Percentiles rank a stretch among this genome's conserved stretches.
Conservation (phyloP, 768 basidiomycete genomes). For the Phlebiopsis flavidoalba region DNA sequence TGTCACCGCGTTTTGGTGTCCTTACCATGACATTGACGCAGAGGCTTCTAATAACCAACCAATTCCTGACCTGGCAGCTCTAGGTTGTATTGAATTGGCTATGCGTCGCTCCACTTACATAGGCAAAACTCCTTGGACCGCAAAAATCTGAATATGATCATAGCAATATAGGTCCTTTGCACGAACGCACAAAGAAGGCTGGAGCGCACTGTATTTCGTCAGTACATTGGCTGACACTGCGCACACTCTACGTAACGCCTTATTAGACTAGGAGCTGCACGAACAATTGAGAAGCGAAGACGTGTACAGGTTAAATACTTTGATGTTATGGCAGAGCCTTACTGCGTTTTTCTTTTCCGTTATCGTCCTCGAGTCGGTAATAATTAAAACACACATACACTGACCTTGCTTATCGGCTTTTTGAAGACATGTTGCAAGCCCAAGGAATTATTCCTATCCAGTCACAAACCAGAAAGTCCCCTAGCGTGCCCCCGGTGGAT, state of each 20-base stretch:
- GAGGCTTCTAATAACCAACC: not conserved
- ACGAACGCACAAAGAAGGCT: slow-evolving; percentile 13
- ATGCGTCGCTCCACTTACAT: not conserved
- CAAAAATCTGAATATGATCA: not conserved
- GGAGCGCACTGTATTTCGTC: slow-evolving; percentile 14
- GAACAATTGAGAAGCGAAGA: not conserved
- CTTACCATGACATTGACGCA: not conserved
- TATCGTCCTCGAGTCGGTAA: slow-evolving; percentile 9
- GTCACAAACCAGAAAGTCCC: not conserved
- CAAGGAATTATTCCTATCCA: slow-evolving; percentile 3
- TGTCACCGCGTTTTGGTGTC: not conserved
- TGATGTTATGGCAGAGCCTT: slow-evolving; percentile 1
- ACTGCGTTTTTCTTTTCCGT: slow-evolving; percentile 5
- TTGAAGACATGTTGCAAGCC: slow-evolving; percentile 11
- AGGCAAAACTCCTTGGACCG: not conserved
- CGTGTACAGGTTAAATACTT: not conserved
- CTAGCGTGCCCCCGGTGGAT: not conserved
- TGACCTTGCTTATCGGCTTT: not conserved
- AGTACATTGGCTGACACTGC: not conserved
- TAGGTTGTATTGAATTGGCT: not conserved
- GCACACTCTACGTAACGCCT: too few species aligned
- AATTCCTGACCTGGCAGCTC: not conserved
- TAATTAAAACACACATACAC: too few species aligned
- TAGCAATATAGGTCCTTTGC: slow-evolving; percentile 7
- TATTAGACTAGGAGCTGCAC: not conserved